Conservation (phyloP, 257 asterid species). For the Paulownia fortunei region DNA sequence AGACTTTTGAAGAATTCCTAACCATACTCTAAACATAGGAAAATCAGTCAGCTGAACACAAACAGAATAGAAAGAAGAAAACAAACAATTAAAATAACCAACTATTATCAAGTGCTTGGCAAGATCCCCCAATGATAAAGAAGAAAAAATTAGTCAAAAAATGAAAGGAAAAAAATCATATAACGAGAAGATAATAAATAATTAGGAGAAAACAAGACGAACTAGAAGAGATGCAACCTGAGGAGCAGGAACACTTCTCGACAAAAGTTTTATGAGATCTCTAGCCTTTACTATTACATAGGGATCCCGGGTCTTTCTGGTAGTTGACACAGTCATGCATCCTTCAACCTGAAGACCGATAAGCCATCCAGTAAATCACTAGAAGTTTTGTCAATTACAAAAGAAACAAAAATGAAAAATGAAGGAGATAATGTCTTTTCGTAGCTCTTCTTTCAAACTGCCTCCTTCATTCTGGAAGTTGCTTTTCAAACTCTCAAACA, state of each 20-base stretch:
- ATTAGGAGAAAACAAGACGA: not conserved
- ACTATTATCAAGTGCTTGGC: not conserved
- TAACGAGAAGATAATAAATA: not conserved
- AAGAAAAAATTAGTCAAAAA: not conserved
- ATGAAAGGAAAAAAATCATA: not conserved
- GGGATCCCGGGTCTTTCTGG: slow-evolving; percentile 75
- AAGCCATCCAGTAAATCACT: slow-evolving; percentile 18
- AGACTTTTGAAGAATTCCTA: not conserved
- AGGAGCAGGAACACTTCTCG: slow-evolving; percentile 86
- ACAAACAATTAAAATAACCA: not conserved
- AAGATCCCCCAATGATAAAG: not conserved
- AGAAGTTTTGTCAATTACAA: not conserved
- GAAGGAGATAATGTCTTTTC: not conserved
- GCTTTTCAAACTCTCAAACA: not conserved
- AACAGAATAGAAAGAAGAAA: not conserved
- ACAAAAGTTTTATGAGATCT: slow-evolving; percentile 74
- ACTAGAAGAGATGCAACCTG: slow-evolving; percentile 47
- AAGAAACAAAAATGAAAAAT: not conserved
- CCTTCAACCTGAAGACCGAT: slow-evolving; percentile 64
- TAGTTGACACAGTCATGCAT: slow-evolving; percentile 76
- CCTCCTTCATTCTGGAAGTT: not conserved
- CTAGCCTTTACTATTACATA: slow-evolving; percentile 72
- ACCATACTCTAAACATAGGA: not conserved
- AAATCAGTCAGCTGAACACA: not conserved
- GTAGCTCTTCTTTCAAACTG: not conserved